Percentiles rank a stretch among this genome's conserved stretches.
Conservation (phyloP, 2,329 filamentous ascomycete genomes). For the Verticillium tricorpus region DNA sequence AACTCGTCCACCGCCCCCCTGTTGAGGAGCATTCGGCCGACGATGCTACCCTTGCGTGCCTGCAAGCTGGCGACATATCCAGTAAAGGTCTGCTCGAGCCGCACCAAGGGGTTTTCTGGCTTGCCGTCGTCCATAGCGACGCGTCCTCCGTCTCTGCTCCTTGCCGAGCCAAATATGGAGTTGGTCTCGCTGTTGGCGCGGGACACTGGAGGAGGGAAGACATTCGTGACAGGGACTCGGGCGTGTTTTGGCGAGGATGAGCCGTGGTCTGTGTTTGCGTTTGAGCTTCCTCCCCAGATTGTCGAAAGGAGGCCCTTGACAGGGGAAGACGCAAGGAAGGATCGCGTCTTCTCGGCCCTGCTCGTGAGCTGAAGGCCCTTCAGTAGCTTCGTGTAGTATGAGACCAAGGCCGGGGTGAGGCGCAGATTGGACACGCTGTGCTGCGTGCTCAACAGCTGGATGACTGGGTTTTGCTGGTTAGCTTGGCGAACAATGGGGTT, state of each 20-base stretch:
- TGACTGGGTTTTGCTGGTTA: conserved; percentile 51
- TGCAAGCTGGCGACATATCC: conserved; percentile 80
- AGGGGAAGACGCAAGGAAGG: conserved; percentile 76
- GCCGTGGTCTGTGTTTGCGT: conserved; percentile 29
- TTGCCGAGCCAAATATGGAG: conserved; percentile 52
- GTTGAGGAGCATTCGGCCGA: conserved; percentile 70
- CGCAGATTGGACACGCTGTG: conserved; percentile 62
- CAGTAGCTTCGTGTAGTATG: conserved; percentile 73
- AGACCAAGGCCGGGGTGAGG: conserved; percentile 65
- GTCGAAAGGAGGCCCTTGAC: conserved; percentile 80
- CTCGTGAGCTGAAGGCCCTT: conserved; percentile 62
- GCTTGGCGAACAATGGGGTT: background rate
- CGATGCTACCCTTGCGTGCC: conserved; percentile 79
- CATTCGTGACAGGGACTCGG: conserved; percentile 29
- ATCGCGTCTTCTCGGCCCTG: conserved; percentile 60
- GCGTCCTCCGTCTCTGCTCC: conserved; percentile 39
- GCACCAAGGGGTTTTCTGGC: conserved; percentile 62
- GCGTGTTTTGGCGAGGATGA: conserved; percentile 28
- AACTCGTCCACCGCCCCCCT: conserved; percentile 70
- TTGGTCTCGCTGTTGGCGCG: conserved; percentile 40
- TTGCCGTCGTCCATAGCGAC: conserved; percentile 43
- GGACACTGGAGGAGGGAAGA: conserved; percentile 35
- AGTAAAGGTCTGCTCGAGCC: conserved; percentile 79
- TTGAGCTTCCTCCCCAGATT: conserved; percentile 62
- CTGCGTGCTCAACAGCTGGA: conserved; percentile 66